These are phyloP conservation scores for Wickerhamiella alocasiicola DNA, from an alignment of 805 yeast genomes.

Conservation along the genomic window DNA sequence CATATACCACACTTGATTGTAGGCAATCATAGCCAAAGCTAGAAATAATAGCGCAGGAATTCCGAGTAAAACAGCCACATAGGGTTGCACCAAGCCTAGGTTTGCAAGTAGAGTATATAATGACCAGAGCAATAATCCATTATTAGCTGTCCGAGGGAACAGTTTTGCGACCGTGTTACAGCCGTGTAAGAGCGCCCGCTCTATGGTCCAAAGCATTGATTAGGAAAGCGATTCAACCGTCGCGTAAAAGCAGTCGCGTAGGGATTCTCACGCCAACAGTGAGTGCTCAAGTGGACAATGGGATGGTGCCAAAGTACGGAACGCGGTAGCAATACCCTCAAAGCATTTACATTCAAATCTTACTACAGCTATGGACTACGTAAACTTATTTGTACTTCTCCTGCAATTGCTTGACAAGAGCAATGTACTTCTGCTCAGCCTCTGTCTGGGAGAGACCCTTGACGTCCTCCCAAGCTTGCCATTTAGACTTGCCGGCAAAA, in stretches of 20 bases:
- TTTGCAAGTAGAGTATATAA: conserved; percentile 16
- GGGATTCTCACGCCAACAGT: no score
- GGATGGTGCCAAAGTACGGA: not conserved
- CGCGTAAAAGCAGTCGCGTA: no score
- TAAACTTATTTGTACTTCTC: conserved; percentile 14
- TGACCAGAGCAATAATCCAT: conserved; percentile 26
- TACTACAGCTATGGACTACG: not conserved
- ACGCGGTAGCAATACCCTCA: no score
- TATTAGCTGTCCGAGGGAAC: conserved; percentile 27
- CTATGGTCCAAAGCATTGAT: conserved; percentile 11
- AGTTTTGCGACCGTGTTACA: conserved; percentile 18
- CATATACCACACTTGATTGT: conserved; percentile 20
- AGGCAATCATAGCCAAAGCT: conserved; percentile 14
- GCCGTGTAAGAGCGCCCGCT: conserved; percentile 12
- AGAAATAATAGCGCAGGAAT: conserved; percentile 6
- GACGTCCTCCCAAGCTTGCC: conserved; percentile 90
- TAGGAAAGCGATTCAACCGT: no score
- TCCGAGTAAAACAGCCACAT: not conserved
- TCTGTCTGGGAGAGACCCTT: conserved; percentile 78
- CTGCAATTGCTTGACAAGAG: conserved; percentile 25
- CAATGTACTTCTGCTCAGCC: conserved; percentile 62
- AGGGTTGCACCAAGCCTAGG: not conserved
- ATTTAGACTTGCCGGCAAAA: conserved; percentile 90
- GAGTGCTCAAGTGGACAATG: no score
- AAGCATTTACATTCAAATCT: no score